Percentiles rank a stretch among this genome's conserved stretches.
These are phyloP conservation scores for Torulaspora maleeae DNA, from an alignment of 805 yeast species.

Conservation along the genomic window DNA sequence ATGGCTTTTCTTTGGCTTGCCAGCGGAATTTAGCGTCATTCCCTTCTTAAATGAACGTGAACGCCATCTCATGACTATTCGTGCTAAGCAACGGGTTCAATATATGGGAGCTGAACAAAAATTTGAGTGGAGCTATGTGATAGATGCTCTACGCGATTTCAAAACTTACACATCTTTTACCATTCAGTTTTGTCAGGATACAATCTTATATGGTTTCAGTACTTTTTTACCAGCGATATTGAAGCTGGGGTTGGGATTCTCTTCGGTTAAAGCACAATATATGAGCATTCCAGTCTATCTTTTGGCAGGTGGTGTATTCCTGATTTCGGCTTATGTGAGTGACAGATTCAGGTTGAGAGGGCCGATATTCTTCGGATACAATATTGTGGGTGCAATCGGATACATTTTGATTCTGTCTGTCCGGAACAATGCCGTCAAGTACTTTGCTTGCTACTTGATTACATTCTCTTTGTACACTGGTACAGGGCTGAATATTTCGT, in stretches of 20 bases:
- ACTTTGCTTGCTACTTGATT: slow-evolving; percentile 38
- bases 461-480: slow-evolving; percentile 37
- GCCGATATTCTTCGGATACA: slow-evolving; percentile 31
- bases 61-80: slow-evolving; percentile 22
- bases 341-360: slow-evolving; percentile 33
- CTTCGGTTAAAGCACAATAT: slow-evolving; percentile 36
- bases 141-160: slow-evolving; percentile 37
- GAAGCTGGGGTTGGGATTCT: slow-evolving; percentile 23
- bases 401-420: slow-evolving; percentile 33
- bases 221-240: slow-evolving; percentile 42
- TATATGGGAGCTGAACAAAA: slow-evolving; percentile 27
- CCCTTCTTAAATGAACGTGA: slow-evolving; percentile 35
- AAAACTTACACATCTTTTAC: slow-evolving; percentile 35
- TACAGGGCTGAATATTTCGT: slow-evolving; percentile 40
- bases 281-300: slow-evolving; percentile 41
- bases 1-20: slow-evolving; percentile 31
- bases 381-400: slow-evolving; percentile 34
- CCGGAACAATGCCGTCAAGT: slow-evolving; percentile 33
- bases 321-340: slow-evolving; percentile 27
- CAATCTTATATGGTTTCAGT: slow-evolving; percentile 41
- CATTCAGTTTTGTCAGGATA: slow-evolving; percentile 45
- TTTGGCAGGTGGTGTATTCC: slow-evolving; percentile 32
- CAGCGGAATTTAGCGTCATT: slow-evolving; percentile 34
- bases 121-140: slow-evolving; percentile 34
- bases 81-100: slow-evolving; percentile 27